Evolutionary conservation across 2,329 filamentous ascomycete genomes (phyloP).

Genomic region (Pseudogymnoascus sp.): DNA sequence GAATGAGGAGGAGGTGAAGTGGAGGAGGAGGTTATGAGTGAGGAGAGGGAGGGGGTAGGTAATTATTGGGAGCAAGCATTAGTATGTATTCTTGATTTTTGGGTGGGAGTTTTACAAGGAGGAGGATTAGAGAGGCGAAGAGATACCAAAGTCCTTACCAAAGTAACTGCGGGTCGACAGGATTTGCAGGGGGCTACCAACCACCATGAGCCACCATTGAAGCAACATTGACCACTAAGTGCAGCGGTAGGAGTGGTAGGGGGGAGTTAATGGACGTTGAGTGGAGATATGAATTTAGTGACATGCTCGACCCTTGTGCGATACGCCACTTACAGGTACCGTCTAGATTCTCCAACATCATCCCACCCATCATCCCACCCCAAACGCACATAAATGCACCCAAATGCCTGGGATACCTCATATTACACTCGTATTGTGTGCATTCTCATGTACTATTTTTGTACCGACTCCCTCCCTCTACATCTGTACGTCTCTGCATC

Average conservation of each 20-base stretch:
- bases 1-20: constrained; percentile 14
- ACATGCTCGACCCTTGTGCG: constrained; percentile 2
- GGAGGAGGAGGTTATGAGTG: constrained; percentile 6
- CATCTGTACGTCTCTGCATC: not conserved
- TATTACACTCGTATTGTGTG: not conserved
- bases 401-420: not conserved
- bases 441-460: not conserved
- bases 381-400: not conserved
- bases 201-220: not conserved
- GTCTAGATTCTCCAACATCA: not conserved
- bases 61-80: constrained; percentile 1
- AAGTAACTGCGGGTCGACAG: not conserved
- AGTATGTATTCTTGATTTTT: not conserved
- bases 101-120: not conserved
- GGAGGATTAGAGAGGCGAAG: not conserved
- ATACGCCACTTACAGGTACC: constrained; percentile 2
- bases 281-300: not conserved
- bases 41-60: not conserved
- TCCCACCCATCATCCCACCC: not conserved
- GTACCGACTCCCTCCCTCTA: not conserved
- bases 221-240: not conserved
- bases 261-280: not conserved
- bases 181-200: not conserved
- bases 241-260: not conserved
- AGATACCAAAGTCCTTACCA: not conserved